These are phyloP conservation scores for Suillus decipiens DNA, from an alignment of 768 basidiomycete species.

Conservation along the genomic window DNA sequence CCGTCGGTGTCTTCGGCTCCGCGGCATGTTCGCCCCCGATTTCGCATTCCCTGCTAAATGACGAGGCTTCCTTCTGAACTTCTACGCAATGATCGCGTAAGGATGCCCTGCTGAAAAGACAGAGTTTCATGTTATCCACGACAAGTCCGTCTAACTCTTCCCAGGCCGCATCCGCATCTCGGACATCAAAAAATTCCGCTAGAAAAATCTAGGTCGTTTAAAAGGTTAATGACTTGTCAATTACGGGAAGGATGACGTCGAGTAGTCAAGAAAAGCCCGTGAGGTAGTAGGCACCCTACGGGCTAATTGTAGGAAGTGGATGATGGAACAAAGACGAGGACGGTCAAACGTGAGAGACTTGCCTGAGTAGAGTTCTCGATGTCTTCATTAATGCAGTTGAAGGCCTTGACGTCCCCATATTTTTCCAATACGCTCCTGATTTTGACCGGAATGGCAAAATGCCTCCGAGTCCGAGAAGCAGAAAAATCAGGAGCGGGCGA, in stretches of 20 bases:
- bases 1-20: slow-evolving; percentile 40
- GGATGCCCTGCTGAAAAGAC: slow-evolving; percentile 39
- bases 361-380: slow-evolving; percentile 30
- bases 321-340: background rate
- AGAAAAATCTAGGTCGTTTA: slow-evolving; percentile 41
- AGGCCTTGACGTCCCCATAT: slow-evolving; percentile 34
- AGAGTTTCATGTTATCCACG: slow-evolving; percentile 55
- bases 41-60: slow-evolving; percentile 27
- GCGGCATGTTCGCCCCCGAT: slow-evolving; percentile 34
- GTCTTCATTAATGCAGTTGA: slow-evolving; percentile 27
- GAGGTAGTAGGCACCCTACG: slow-evolving; percentile 10
- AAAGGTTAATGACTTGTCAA: background rate
- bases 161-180: slow-evolving; percentile 55
- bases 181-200: slow-evolving; percentile 70
- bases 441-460: slow-evolving; percentile 29
- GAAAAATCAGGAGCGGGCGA: slow-evolving; percentile 22
- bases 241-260: background rate
- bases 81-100: slow-evolving; percentile 26
- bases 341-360: slow-evolving; percentile 17
- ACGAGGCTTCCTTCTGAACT: slow-evolving; percentile 32
- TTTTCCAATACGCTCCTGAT: slow-evolving; percentile 31
- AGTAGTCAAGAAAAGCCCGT: slow-evolving; percentile 8
- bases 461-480: slow-evolving; percentile 20
- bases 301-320: background rate
- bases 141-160: slow-evolving; percentile 48